phyloP scores from a whole-genome alignment of 2,329 filamentous ascomycete species.

The Alternaria metachromatica region DNA sequence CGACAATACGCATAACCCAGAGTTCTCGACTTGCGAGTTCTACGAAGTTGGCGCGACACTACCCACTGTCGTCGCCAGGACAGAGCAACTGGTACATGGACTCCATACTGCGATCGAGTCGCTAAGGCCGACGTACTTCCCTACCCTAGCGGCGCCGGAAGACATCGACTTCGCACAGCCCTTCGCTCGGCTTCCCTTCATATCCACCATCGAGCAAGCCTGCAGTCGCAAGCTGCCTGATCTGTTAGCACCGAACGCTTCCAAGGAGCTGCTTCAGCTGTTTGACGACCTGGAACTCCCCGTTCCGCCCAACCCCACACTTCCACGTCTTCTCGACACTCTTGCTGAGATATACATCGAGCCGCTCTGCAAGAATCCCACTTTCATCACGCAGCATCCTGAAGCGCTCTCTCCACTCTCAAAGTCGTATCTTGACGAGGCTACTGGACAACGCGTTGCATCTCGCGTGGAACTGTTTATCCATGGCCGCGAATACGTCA shows the following conservation, averaged over 20 bases:
- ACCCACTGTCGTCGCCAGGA: conserved; percentile 74
- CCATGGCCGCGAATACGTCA: conserved; percentile 80
- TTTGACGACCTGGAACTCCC: conserved; percentile 60
- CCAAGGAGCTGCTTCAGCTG: conserved; percentile 63
- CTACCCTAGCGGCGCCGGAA: conserved; percentile 50
- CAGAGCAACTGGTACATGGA: conserved; percentile 70
- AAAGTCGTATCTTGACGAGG: conserved; percentile 79
- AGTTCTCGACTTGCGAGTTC: conserved; percentile 98
- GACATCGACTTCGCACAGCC: conserved; percentile 64
- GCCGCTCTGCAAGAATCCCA: conserved; percentile 71
- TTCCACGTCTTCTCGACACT: conserved; percentile 79
- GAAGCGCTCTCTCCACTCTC: conserved; percentile 89
- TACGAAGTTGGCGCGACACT: conserved; percentile 87
- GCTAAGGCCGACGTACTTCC: conserved; percentile 51
- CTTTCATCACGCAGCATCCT: conserved; percentile 90
- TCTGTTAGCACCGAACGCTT: conserved; percentile 59
- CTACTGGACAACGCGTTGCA: conserved; percentile 72
- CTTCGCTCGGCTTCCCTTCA: conserved; percentile 76
- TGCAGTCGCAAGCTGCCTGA: conserved; percentile 70
- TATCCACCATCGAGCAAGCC: conserved; percentile 75
- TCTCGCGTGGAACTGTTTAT: conserved; percentile 88
- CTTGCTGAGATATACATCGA: conserved; percentile 81
- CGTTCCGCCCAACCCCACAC: conserved; percentile 60
- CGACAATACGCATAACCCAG: conserved; percentile 82
- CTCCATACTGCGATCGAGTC: conserved; percentile 48